Evolutionary conservation across 2,329 filamentous ascomycete species (phyloP).

Genomic region (Lecanicillium sp.): DNA sequence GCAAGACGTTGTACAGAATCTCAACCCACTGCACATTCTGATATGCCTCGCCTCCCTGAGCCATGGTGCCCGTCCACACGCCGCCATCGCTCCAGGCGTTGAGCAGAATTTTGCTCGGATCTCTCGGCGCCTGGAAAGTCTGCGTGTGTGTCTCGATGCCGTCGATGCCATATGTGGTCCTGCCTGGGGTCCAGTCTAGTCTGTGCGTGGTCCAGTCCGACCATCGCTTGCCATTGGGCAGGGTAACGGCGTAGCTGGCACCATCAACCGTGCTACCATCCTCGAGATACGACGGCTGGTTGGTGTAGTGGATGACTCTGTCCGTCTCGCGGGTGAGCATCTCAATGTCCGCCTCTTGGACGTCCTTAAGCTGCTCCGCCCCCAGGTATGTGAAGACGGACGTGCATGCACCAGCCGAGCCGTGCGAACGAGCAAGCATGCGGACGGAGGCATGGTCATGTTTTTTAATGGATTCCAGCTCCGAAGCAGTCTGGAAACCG

Average conservation of each 20-base stretch:
- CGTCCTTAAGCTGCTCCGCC: conserved; percentile 21
- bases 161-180: conserved; percentile 47
- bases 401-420: conserved; percentile 38
- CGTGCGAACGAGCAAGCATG: conserved; percentile 39
- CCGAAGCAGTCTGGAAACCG: conserved; percentile 35
- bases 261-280: conserved; percentile 33
- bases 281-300: conserved; percentile 44
- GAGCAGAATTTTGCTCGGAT: conserved; percentile 41
- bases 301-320: conserved; percentile 45
- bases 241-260: conserved; percentile 35
- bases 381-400: conserved; percentile 43
- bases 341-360: conserved; percentile 45
- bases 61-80: conserved; percentile 50
- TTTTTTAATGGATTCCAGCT: conserved; percentile 31
- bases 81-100: conserved; percentile 55
- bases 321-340: conserved; percentile 36
- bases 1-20: conserved; percentile 37
- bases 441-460: conserved; percentile 27
- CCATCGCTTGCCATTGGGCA: conserved; percentile 36
- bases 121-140: conserved; percentile 45
- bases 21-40: conserved; percentile 56
- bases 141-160: conserved; percentile 39
- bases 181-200: conserved; percentile 48
- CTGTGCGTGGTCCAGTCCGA: conserved; percentile 48
- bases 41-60: conserved; percentile 35